phyloP scores from a whole-genome alignment of 345 rosid genomes.

The Mangifera indica region DNA sequence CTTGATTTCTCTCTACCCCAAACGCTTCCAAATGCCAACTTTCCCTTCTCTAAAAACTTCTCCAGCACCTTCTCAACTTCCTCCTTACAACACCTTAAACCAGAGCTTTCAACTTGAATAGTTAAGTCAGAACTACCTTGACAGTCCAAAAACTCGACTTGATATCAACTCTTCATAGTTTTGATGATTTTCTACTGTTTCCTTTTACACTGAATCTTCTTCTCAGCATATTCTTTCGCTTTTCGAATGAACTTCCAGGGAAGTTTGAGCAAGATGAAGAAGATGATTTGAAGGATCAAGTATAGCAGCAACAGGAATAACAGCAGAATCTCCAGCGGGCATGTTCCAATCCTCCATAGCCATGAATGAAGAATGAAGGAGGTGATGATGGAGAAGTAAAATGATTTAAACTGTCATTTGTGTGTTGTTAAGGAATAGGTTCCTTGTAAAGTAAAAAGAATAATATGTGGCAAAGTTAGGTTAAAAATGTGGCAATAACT shows the following conservation, averaged over 20 bases:
- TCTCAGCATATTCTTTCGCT: slow-evolving; percentile 50
- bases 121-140: slow-evolving; percentile 20
- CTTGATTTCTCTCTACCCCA: slow-evolving; percentile 55
- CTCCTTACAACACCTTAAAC: slow-evolving; percentile 40
- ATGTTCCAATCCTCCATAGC: slow-evolving; percentile 65
- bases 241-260: slow-evolving; percentile 54
- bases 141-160: slow-evolving; percentile 12
- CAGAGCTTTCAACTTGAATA: slow-evolving; percentile 28
- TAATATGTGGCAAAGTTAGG: slow-evolving; percentile 21
- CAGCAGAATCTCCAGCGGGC: slow-evolving; percentile 72
- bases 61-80: slow-evolving; percentile 60
- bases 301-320: slow-evolving; percentile 85
- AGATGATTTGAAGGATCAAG: slow-evolving; percentile 53
- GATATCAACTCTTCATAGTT: slow-evolving; percentile 14
- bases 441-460: slow-evolving; percentile 54
- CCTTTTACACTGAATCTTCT: slow-evolving; percentile 34
- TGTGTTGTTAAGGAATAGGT: slow-evolving; percentile 39
- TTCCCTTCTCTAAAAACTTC: slow-evolving; percentile 53
- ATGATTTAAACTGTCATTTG: slow-evolving; percentile 23
- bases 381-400: slow-evolving; percentile 20
- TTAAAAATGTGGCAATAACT: slow-evolving; percentile 20
- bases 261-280: slow-evolving; percentile 57
- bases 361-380: slow-evolving; percentile 20
- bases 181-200: slow-evolving; percentile 18
- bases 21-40: slow-evolving; percentile 89